Base-by-base conservation (phyloP, 1,139 yeast genomes). In the Blastobotrys elegans region DNA sequence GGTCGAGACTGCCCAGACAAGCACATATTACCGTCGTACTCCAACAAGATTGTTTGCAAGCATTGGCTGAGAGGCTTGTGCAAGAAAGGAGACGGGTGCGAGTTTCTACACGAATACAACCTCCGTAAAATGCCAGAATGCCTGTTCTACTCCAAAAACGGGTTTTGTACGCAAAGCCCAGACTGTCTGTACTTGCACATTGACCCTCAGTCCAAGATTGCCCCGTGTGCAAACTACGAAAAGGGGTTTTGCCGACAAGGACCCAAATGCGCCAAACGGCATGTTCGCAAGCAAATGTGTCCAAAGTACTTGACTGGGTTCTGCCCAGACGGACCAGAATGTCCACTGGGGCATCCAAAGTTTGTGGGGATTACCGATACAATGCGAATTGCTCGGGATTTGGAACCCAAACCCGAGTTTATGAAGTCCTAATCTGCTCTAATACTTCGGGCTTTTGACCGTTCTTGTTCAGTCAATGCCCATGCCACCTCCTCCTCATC, bases 61-160 rank as follows among this genome's bases (percentile, higher is more conserved):
- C 97, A 92, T 72, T 92, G 99, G 99, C 77, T 94, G 43, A 77
- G 97, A 57, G 98, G 98, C 0, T 76, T 94, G 33, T 94, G 99
- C 68, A 94, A 94, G 69, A 92, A 90, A 71, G 95, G 95, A 47
- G 96, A 90, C 58, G 90, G 86, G 54, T 94, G 98, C 68, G 99
- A 94, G 69, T 94, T 88, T 61, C 69, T 94, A 44, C 99, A 94
- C 67, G 99, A 94, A 62, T 92, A 90, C 64, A 92, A 92, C 62
- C 70, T 92, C 58, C 77, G 96, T 52, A 89, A 87, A 65, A 90
- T 94, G 96, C 98, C 98, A 2, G 98, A 94, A 66, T 94, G 98
- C 67, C 77, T 89, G 33, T 87, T 87, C 64, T 90, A 77, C 66
- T 76, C 88, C 49, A 81, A 85, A 24, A 89, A 88, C 63, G 98